A percentile compares a stretch with the other conserved stretches of the same genome.
Evolutionary conservation across 805 yeast species (phyloP).

Genomic region (Pichia californica): DNA sequence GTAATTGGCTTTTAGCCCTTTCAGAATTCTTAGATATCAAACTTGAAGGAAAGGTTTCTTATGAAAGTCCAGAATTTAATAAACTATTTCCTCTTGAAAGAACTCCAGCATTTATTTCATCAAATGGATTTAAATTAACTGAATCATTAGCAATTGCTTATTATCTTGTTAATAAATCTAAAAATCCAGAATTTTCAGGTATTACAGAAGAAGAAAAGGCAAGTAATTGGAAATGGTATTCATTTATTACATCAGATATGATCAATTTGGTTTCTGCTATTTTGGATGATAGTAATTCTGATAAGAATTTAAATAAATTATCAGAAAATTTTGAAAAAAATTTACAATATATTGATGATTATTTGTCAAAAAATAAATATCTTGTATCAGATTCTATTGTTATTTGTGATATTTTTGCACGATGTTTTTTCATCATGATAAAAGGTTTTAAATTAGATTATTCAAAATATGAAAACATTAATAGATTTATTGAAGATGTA

Average conservation of each 20-base stretch:
- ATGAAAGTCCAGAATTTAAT: neutral
- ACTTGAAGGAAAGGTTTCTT: neutral
- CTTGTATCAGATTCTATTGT: neutral
- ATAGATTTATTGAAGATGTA: neutral
- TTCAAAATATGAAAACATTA: neutral
- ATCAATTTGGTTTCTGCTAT: neutral
- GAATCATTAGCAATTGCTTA: constrained; percentile 4
- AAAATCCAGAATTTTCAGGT: constrained; percentile 45
- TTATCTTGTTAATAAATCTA: constrained; percentile 1
- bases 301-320: neutral
- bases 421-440: neutral
- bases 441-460: neutral
- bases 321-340: neutral
- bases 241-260: constrained; percentile 61
- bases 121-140: constrained; percentile 5
- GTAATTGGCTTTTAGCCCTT: constrained; percentile 4
- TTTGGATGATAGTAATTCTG: neutral
- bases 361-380: neutral
- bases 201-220: constrained; percentile 53
- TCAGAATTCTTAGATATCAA: neutral
- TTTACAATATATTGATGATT: neutral
- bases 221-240: constrained; percentile 64
- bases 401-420: neutral
- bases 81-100: constrained; percentile 2
- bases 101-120: constrained; percentile 6